Percentiles rank a stretch among this genome's conserved stretches.
These are phyloP conservation scores for Cymbopogon flexuosus DNA, from an alignment of 202 grass and related monocot genomes.

Conservation along the genomic window DNA sequence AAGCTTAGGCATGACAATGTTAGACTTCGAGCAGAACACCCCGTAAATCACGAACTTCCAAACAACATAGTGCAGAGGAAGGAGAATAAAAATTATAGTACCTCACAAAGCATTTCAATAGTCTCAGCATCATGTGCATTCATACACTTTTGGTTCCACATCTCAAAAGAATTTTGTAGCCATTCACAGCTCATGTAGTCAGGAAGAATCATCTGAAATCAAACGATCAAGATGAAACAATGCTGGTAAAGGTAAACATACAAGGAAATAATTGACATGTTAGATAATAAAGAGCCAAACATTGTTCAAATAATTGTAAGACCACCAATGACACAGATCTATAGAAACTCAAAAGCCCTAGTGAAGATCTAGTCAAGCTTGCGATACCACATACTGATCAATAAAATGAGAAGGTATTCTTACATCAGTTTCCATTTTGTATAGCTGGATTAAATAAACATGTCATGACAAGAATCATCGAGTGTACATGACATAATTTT, in stretches of 20 bases:
- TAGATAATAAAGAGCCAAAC: not conserved
- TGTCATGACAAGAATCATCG: not conserved
- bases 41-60: not conserved
- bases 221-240: slow-evolving; percentile 31
- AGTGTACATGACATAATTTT: slow-evolving; percentile 16
- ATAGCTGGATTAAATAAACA: not conserved
- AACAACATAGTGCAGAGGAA: slow-evolving; percentile 8
- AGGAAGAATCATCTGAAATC: slow-evolving; percentile 93
- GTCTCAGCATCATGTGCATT: slow-evolving; percentile 52
- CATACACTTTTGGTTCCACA: slow-evolving; percentile 63
- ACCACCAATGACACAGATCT: not conserved
- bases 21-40: not conserved
- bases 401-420: not conserved
- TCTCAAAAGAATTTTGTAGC: slow-evolving; percentile 52
- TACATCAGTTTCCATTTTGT: not conserved
- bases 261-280: not conserved
- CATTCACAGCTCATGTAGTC: slow-evolving; percentile 59
- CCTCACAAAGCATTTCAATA: slow-evolving; percentile 80
- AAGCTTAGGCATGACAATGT: not conserved
- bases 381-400: not conserved
- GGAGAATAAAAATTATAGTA: slow-evolving; percentile 40
- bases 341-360: not conserved
- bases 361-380: slow-evolving; percentile 18
- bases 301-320: not conserved
- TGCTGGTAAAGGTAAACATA: slow-evolving; percentile 37